A percentile compares a stretch with the other conserved stretches of the same genome.
phyloP scores from a whole-genome alignment of 1,284 basidiomycete species.

The Cerioporus squamosus region DNA sequence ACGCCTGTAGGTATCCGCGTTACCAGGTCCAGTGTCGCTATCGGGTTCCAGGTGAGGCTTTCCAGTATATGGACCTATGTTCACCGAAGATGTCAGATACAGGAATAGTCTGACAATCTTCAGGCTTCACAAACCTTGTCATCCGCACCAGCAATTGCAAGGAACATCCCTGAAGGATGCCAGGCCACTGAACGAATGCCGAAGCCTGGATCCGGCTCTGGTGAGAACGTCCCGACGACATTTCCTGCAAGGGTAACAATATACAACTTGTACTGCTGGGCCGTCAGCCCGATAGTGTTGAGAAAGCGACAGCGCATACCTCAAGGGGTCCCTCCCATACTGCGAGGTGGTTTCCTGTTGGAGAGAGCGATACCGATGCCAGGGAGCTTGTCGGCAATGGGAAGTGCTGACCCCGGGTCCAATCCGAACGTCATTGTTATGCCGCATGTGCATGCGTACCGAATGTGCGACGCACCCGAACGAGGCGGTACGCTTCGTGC shows the following conservation, averaged over 20 bases:
- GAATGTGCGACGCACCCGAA: slow-evolving; percentile 59
- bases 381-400: slow-evolving; percentile 77
- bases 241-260: slow-evolving; percentile 77
- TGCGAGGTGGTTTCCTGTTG: slow-evolving; percentile 80
- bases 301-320: slow-evolving; percentile 44
- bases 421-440: not conserved
- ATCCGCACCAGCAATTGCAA: slow-evolving; percentile 84
- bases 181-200: slow-evolving; percentile 78
- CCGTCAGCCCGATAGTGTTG: not conserved
- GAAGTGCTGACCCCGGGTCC: slow-evolving; percentile 72
- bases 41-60: slow-evolving; percentile 77
- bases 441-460: not conserved
- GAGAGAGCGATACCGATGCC: slow-evolving; percentile 79
- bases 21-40: slow-evolving; percentile 64
- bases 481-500: slow-evolving; percentile 67
- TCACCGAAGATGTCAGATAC: not conserved
- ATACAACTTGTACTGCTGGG: slow-evolving; percentile 79
- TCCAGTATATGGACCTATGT: slow-evolving; percentile 79
- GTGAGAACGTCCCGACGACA: slow-evolving; percentile 69
- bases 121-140: slow-evolving; percentile 61
- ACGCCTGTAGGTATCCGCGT: slow-evolving; percentile 56
- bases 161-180: slow-evolving; percentile 82
- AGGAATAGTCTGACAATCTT: not conserved
- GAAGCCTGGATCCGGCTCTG: slow-evolving; percentile 76
- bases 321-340: slow-evolving; percentile 84